Percentiles rank a stretch among this genome's conserved stretches.
Evolutionary conservation across 805 yeast species (phyloP).

Genomic region (Ascoidea asiatica): DNA sequence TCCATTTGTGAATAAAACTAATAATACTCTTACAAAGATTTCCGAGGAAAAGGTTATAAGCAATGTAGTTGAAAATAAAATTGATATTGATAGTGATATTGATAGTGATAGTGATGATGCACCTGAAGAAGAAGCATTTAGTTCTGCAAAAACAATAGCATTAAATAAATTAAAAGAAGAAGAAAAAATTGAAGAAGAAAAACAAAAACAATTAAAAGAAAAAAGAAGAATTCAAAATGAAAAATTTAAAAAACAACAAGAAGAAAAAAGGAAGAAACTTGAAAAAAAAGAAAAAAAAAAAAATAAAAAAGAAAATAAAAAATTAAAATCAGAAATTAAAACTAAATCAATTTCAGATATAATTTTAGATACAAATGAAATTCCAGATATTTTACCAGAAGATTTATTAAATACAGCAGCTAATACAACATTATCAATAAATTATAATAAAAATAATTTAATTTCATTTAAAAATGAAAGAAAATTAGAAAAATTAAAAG

Average conservation of each 20-base stretch:
- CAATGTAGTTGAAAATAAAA: not conserved
- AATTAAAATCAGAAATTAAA: no score
- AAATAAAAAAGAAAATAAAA: no score
- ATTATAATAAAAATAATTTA: no score
- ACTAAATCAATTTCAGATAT: no score
- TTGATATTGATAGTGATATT: not conserved
- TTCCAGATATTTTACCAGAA: not conserved
- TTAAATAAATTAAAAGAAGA: not conserved
- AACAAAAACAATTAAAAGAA: not conserved
- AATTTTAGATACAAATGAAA: not conserved
- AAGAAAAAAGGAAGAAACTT: not conserved
- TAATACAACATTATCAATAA: not conserved
- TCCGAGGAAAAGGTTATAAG: no score
- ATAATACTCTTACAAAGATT: no score
- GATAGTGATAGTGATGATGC: conserved; percentile 3
- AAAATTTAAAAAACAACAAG: not conserved
- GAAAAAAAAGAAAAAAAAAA: not conserved
- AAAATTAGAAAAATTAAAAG: not conserved
- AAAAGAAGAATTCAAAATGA: not conserved
- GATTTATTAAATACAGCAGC: not conserved
- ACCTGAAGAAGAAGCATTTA: conserved; percentile 5
- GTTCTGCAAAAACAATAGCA: not conserved
- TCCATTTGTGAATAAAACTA: no score
- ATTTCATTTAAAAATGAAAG: not conserved
- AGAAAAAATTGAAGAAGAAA: not conserved